These are phyloP conservation scores for Leishmania major DNA, from an alignment of 208 protist genomes.

Conservation along the genomic window DNA sequence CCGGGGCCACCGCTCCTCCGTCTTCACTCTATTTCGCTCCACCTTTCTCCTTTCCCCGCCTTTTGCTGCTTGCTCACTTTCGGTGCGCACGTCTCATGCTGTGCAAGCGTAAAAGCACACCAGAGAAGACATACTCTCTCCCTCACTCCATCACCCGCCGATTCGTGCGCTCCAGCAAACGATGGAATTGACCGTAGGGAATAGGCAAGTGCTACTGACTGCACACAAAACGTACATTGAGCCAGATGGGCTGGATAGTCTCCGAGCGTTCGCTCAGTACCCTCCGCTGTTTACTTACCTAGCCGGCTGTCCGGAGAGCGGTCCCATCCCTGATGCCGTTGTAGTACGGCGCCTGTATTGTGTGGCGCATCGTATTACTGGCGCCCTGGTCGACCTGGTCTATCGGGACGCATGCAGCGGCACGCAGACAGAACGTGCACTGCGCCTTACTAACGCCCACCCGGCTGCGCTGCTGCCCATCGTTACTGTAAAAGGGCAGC, in stretches of 20 bases:
- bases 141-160: not conserved
- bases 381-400: constrained; percentile 60
- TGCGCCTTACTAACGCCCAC: constrained; percentile 37
- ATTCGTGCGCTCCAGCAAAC: not conserved
- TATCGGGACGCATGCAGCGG: constrained; percentile 36
- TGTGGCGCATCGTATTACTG: constrained; percentile 65
- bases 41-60: not conserved
- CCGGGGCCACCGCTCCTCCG: not conserved
- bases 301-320: constrained; percentile 26
- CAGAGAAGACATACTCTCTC: not conserved
- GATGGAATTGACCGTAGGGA: constrained; percentile 67
- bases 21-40: not conserved
- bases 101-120: not conserved
- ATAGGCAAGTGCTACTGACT: constrained; percentile 47
- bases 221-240: constrained; percentile 75
- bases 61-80: not conserved
- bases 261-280: constrained; percentile 53
- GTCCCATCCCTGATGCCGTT: constrained; percentile 50
- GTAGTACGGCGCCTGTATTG: constrained; percentile 53
- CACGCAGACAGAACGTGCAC: constrained; percentile 21
- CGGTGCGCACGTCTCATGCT: not conserved
- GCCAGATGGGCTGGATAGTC: constrained; percentile 30
- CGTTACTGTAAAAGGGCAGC: constrained; percentile 26
- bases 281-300: constrained; percentile 54
- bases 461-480: constrained; percentile 62